Percentiles rank a stretch among this genome's conserved stretches.
Conservation (phyloP, 2,329 filamentous ascomycete genomes). For the Xylaria hypoxylon region DNA sequence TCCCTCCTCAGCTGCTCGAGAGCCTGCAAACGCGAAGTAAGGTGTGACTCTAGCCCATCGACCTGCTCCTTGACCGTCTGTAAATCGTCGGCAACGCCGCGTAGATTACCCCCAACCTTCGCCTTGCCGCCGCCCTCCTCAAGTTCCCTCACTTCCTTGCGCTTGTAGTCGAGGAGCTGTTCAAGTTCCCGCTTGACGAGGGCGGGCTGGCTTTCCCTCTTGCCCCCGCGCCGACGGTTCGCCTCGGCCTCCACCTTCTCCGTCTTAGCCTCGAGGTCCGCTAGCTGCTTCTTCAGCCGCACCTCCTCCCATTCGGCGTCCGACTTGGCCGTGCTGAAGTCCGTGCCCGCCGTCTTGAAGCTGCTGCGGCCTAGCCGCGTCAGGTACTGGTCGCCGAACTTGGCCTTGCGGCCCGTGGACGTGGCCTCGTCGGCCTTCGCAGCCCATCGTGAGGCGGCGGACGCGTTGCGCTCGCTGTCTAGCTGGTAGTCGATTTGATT, state of each 20-base stretch:
- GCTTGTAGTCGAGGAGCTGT: slow-evolving; percentile 94
- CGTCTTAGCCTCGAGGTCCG: slow-evolving; percentile 89
- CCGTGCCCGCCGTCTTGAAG: slow-evolving; percentile 86
- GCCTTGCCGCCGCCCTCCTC: slow-evolving; percentile 77
- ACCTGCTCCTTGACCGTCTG: slow-evolving; percentile 93
- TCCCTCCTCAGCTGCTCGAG: slow-evolving; percentile 82
- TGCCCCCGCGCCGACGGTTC: slow-evolving; percentile 66
- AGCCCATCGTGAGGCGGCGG: slow-evolving; percentile 80
- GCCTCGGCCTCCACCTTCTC: slow-evolving; percentile 81
- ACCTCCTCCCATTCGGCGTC: slow-evolving; percentile 97
- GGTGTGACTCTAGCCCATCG: slow-evolving; percentile 86
- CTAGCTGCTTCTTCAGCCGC: slow-evolving; percentile 89
- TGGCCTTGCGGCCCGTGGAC: slow-evolving; percentile 88
- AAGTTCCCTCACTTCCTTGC: slow-evolving; percentile 78
- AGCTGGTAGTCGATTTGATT: slow-evolving; percentile 97
- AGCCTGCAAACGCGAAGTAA: slow-evolving; percentile 79
- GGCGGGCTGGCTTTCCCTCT: slow-evolving; percentile 83
- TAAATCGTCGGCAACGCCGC: slow-evolving; percentile 86
- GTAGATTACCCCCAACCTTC: slow-evolving; percentile 77
- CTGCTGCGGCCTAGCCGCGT: slow-evolving; percentile 86
- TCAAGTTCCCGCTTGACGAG: slow-evolving; percentile 95
- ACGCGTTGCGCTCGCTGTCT: slow-evolving; percentile 75
- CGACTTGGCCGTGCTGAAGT: slow-evolving; percentile 86
- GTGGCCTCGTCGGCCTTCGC: slow-evolving; percentile 83
- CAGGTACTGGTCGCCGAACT: slow-evolving; percentile 97